Percentiles rank a stretch among this genome's conserved stretches.
Evolutionary conservation across 75 land plant genomes (phyloP).

Genomic region (Cryptomeria japonica): DNA sequence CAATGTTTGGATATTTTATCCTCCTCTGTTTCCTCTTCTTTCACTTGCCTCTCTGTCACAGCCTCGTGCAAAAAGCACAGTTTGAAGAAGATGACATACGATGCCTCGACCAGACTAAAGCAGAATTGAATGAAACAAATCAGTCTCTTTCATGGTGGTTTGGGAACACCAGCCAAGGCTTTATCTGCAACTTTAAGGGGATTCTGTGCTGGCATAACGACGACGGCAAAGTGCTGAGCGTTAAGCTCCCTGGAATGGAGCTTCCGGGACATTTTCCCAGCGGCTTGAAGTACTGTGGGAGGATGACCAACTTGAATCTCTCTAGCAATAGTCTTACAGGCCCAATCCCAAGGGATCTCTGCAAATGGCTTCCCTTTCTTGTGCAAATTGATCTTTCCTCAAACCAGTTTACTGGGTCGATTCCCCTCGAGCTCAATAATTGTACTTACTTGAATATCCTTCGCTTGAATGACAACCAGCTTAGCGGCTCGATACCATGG

Average conservation of each 20-base stretch:
- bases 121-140: conserved; percentile 34
- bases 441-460: conserved; percentile 56
- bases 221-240: conserved; percentile 61
- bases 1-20: too few relatives aligned
- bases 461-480: conserved; percentile 50
- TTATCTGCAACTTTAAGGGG: conserved; percentile 65
- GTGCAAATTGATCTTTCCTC: conserved; percentile 64
- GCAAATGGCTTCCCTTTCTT: conserved; percentile 30
- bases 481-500: conserved; percentile 59
- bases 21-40: too few relatives aligned
- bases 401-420: conserved; percentile 62
- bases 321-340: conserved; percentile 63
- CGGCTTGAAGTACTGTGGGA: conserved; percentile 49
- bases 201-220: conserved; percentile 67
- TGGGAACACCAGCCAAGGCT: conserved; percentile 29
- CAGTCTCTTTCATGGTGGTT: conserved; percentile 49
- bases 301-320: conserved; percentile 69
- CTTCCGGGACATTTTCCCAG: conserved; percentile 68
- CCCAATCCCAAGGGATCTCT: conserved; percentile 45
- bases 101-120: background rate
- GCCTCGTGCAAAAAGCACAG: too few relatives aligned
- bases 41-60: too few relatives aligned
- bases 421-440: conserved; percentile 42
- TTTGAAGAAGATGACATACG: background rate
- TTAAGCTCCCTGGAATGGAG: conserved; percentile 46